phyloP scores from a whole-genome alignment of 2,329 filamentous ascomycete genomes.

The Colletotrichum sp. region DNA sequence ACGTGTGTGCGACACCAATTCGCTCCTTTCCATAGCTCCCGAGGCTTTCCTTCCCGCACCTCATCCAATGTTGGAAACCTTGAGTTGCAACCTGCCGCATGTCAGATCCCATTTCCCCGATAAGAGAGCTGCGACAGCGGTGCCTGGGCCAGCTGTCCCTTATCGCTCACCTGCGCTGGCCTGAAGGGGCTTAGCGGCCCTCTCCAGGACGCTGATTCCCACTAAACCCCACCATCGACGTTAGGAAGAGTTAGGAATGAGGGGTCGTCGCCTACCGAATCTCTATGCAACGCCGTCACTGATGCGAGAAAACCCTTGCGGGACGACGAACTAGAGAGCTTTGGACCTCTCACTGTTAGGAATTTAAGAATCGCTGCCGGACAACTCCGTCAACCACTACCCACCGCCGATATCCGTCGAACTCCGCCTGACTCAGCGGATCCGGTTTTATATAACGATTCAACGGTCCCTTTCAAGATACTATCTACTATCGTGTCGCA shows the following conservation, averaged over 20 bases:
- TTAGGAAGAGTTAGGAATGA: background rate
- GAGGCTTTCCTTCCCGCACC: background rate
- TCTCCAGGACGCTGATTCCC: background rate
- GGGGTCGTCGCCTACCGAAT: background rate
- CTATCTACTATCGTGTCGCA: background rate
- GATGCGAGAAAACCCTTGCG: background rate
- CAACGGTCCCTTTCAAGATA: background rate
- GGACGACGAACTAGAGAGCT: background rate
- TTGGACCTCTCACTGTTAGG: background rate
- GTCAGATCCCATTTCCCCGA: constrained; percentile 1
- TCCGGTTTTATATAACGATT: background rate
- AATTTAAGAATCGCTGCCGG: background rate
- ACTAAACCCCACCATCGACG: constrained; percentile 13
- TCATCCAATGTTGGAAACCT: constrained; percentile 2
- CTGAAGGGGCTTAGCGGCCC: constrained; percentile 1
- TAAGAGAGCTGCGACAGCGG: background rate
- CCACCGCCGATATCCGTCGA: constrained; percentile 11
- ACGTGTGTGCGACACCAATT: background rate
- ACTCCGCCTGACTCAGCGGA: constrained; percentile 6
- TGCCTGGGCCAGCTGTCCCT: background rate
- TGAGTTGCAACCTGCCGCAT: constrained; percentile 12
- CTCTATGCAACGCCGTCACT: background rate
- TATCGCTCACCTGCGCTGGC: background rate
- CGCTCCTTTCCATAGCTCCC: background rate
- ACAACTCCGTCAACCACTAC: constrained; percentile 5